Conservation (phyloP, 345 rosid genomes). For the Eucalyptus shirleyi region DNA sequence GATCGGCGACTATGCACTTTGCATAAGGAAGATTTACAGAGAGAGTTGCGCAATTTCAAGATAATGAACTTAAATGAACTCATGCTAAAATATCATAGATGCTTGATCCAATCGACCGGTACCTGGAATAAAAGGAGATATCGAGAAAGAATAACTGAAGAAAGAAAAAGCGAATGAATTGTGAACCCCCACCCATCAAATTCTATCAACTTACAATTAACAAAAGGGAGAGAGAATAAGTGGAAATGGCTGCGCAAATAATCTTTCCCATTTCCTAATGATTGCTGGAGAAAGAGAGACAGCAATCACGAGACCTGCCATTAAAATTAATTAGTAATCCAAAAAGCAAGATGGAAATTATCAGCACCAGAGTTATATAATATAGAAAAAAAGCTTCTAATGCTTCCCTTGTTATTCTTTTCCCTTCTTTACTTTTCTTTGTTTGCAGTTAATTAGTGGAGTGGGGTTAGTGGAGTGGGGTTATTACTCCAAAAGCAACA, state of each 20-base stretch:
- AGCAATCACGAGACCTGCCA: not conserved
- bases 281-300: not conserved
- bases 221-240: not conserved
- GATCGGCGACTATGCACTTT: not conserved
- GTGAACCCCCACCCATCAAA: not conserved
- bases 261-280: not conserved
- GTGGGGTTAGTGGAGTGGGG: not conserved
- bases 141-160: not conserved
- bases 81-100: not conserved
- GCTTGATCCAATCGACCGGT: not conserved
- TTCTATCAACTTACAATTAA: not conserved
- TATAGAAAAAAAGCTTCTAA: not conserved
- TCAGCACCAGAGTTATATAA: not conserved
- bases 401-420: not conserved
- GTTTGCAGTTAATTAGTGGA: not conserved
- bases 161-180: not conserved
- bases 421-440: not conserved
- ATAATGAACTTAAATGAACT: not conserved
- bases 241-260: not conserved
- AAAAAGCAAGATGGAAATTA: not conserved
- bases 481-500: not conserved
- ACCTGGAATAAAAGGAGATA: not conserved
- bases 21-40: not conserved
- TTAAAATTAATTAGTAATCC: not conserved
- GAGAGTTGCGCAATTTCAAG: not conserved